phyloP scores from a whole-genome alignment of 148 eudicot genomes.

The Nepenthes mirabilis region DNA sequence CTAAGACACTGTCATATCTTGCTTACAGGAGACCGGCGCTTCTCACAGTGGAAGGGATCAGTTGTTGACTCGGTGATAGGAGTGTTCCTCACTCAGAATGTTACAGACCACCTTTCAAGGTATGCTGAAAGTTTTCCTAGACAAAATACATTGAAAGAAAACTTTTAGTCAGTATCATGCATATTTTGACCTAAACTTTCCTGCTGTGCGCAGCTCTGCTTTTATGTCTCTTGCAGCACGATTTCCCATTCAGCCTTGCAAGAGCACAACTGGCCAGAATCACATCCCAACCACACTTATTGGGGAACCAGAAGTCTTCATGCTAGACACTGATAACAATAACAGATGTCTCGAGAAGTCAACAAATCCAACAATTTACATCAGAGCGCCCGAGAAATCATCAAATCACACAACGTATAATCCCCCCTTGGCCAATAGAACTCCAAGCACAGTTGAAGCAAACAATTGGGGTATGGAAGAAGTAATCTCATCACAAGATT shows the following conservation, averaged over 20 bases:
- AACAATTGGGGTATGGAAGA: conserved; percentile 14
- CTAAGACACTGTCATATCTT: background rate
- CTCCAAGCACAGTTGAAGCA: conserved; percentile 9
- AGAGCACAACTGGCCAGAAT: conserved; percentile 6
- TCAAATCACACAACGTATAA: conserved; percentile 9
- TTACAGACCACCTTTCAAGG: conserved; percentile 26
- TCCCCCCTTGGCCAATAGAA: conserved; percentile 2
- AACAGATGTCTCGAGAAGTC: conserved; percentile 8
- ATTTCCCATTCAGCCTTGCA: conserved; percentile 18
- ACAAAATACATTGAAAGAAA: background rate
- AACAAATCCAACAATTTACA: conserved; percentile 7
- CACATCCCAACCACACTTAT: conserved; percentile 9
- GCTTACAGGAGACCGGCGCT: conserved; percentile 17
- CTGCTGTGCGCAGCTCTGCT: conserved; percentile 21
- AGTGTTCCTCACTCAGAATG: conserved; percentile 26
- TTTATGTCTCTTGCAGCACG: conserved; percentile 27
- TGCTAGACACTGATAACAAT: conserved; percentile 16
- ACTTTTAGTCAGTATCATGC: background rate
- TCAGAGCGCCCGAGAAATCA: conserved; percentile 6
- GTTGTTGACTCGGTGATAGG: conserved; percentile 35
- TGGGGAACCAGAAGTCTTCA: conserved; percentile 24
- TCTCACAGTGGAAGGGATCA: conserved; percentile 29
- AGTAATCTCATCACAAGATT: conserved; percentile 33
- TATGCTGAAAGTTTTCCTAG: conserved; percentile 1
- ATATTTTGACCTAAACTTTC: background rate